Percentiles rank a stretch among this genome's conserved stretches.
Conservation (phyloP, 1,139 yeast species). For the Yamadazyma sp. region DNA sequence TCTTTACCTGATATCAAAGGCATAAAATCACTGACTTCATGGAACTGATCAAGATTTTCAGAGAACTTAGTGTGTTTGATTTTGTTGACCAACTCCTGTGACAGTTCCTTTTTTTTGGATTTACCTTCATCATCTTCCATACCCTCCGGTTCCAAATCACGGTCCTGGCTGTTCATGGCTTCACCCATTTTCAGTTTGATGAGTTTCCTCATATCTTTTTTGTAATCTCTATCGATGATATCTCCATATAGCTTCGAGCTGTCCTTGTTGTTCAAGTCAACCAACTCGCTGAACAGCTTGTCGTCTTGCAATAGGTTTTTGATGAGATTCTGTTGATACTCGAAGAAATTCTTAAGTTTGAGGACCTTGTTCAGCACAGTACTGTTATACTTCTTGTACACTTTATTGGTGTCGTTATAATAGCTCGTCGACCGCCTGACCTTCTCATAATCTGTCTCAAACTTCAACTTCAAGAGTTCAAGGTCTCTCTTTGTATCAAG, state of each 20-base stretch:
- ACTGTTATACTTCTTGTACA: slow-evolving; percentile 33
- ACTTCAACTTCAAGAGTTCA: slow-evolving; percentile 34
- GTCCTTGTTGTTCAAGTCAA: slow-evolving; percentile 38
- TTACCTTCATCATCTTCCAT: neutral
- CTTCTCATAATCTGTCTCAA: slow-evolving; percentile 36
- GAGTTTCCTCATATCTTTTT: slow-evolving; percentile 26
- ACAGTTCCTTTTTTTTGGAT: neutral
- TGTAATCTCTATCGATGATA: slow-evolving; percentile 29
- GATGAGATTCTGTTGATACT: slow-evolving; percentile 35
- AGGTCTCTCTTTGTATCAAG: slow-evolving; percentile 29
- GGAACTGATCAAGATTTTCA: slow-evolving; percentile 4
- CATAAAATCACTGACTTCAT: slow-evolving; percentile 37
- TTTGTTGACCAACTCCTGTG: slow-evolving; percentile 4
- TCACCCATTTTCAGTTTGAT: slow-evolving; percentile 4
- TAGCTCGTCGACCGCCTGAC: slow-evolving; percentile 33
- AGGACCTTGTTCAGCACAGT: slow-evolving; percentile 35
- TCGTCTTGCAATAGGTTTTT: slow-evolving; percentile 21
- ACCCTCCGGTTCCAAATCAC: neutral
- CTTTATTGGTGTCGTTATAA: slow-evolving; percentile 40
- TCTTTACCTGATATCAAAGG: slow-evolving; percentile 40
- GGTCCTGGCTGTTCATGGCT: neutral
- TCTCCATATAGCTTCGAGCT: slow-evolving; percentile 36
- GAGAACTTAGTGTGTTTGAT: slow-evolving; percentile 10
- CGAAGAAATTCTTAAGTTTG: slow-evolving; percentile 42
- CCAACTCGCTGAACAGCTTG: slow-evolving; percentile 23